Conservation (phyloP, 352 stramenopile species). For the Phytophthora pisi region DNA sequence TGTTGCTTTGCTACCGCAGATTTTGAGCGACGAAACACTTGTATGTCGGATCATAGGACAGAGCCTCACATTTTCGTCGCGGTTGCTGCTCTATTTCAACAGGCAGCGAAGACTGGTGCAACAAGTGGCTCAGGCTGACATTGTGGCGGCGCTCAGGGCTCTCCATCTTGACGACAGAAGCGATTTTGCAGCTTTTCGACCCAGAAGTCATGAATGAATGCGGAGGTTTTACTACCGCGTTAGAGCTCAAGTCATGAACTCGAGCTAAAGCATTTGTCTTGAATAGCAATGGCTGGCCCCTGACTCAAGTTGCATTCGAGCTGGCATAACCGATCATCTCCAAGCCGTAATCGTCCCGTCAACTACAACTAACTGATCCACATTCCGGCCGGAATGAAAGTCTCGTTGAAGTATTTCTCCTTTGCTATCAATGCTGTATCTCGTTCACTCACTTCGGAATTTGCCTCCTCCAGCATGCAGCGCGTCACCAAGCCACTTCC, state of each 20-base stretch:
- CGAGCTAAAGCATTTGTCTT: too few species aligned
- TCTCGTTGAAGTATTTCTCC: background rate
- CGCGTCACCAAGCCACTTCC: background rate
- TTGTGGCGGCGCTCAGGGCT: constrained; percentile 12
- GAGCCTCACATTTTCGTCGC: constrained; percentile 17
- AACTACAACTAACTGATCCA: background rate
- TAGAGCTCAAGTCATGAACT: too few species aligned
- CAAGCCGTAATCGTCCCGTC: background rate
- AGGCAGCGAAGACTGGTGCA: constrained; percentile 16
- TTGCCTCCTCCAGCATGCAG: background rate
- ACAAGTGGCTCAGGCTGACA: constrained; percentile 19
- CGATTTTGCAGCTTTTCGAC: constrained; percentile 4
- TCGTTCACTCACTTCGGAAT: background rate
- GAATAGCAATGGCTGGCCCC: too few species aligned
- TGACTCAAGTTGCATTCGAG: too few species aligned
- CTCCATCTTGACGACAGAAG: background rate
- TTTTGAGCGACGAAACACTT: constrained; percentile 17
- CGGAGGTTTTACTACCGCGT: too few species aligned
- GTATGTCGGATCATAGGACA: constrained; percentile 6
- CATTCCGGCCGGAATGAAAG: background rate
- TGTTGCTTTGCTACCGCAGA: constrained; percentile 11
- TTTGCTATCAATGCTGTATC: background rate
- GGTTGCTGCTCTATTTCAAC: constrained; percentile 27
- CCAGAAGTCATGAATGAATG: background rate
- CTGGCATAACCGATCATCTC: too few species aligned